Evolutionary conservation across 495 filamentous ascomycete genomes (phyloP).

Genomic region (Podospora pseudopauciseta): DNA sequence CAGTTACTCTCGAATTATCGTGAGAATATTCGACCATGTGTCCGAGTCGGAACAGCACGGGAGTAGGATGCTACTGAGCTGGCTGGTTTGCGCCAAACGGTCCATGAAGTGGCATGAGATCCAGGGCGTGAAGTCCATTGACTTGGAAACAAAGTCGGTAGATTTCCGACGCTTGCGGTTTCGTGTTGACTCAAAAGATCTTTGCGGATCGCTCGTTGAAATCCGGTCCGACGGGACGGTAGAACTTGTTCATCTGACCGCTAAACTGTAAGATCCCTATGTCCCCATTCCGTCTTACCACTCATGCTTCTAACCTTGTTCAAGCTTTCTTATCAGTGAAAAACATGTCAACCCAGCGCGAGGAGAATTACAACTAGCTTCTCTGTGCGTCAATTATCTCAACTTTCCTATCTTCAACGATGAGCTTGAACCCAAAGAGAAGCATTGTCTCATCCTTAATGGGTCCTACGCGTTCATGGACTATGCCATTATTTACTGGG

Average conservation of each 20-base stretch:
- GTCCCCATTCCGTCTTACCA: neutral
- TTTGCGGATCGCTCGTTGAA: neutral
- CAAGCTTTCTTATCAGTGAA: neutral
- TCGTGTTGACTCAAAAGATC: neutral
- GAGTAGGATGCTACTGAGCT: neutral
- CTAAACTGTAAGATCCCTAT: neutral
- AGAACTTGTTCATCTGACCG: conserved; percentile 1
- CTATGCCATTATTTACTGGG: neutral
- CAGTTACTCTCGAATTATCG: neutral
- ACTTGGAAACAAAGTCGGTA: neutral
- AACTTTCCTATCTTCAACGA: neutral
- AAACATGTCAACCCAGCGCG: neutral
- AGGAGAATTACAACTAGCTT: neutral
- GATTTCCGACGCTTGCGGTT: neutral
- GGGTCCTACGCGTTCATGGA: conserved; percentile 1
- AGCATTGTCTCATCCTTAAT: neutral
- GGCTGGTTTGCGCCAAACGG: neutral
- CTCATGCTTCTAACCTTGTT: neutral
- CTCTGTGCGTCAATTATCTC: neutral
- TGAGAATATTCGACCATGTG: neutral
- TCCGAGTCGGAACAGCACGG: neutral
- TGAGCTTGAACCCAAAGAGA: neutral
- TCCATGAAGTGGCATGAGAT: conserved; percentile 1
- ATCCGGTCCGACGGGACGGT: neutral
- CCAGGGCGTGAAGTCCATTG: neutral